Conservation (phyloP, 192 early-diverging fungal genomes). For the Jimgerdemannia flammicorona region DNA sequence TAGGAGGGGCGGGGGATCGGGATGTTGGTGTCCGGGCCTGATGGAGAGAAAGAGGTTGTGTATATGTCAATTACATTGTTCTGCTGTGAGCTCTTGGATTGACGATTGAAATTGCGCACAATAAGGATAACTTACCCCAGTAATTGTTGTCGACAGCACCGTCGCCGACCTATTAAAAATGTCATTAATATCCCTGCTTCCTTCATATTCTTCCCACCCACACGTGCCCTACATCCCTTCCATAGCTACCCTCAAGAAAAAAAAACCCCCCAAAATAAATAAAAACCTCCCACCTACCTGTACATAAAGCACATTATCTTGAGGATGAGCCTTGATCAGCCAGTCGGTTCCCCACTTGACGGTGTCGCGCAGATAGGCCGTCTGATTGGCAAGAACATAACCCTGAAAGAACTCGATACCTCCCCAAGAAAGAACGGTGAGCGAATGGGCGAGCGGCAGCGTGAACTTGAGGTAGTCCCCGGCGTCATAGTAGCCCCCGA, state of each 20-base stretch:
- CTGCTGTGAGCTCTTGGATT: conserved; percentile 10
- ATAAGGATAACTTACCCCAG: conserved; percentile 33
- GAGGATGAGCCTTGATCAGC: conserved; percentile 55
- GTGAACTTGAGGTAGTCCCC: conserved; percentile 59
- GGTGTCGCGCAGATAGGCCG: conserved; percentile 39
- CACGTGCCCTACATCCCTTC: too few relatives aligned
- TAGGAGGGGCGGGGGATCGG: conserved; percentile 50
- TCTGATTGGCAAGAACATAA: conserved; percentile 42
- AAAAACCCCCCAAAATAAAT: neutral
- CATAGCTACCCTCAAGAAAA: too few relatives aligned
- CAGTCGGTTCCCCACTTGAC: conserved; percentile 59
- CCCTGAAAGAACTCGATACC: conserved; percentile 52
- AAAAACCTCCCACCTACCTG: conserved; percentile 35
- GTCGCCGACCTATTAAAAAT: conserved; percentile 29
- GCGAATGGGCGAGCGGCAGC: conserved; percentile 49
- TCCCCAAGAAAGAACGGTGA: conserved; percentile 49
- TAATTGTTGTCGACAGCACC: conserved; percentile 49
- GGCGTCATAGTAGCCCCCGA: conserved; percentile 35
- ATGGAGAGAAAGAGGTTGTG: neutral
- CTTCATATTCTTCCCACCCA: neutral
- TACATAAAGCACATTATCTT: conserved; percentile 44
- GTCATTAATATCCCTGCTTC: conserved; percentile 1
- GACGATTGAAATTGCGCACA: too few relatives aligned
- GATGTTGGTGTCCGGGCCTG: conserved; percentile 32
- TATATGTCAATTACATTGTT: neutral